Base-by-base conservation (phyloP, 768 basidiomycete genomes). In the Leccinum obscurum region DNA sequence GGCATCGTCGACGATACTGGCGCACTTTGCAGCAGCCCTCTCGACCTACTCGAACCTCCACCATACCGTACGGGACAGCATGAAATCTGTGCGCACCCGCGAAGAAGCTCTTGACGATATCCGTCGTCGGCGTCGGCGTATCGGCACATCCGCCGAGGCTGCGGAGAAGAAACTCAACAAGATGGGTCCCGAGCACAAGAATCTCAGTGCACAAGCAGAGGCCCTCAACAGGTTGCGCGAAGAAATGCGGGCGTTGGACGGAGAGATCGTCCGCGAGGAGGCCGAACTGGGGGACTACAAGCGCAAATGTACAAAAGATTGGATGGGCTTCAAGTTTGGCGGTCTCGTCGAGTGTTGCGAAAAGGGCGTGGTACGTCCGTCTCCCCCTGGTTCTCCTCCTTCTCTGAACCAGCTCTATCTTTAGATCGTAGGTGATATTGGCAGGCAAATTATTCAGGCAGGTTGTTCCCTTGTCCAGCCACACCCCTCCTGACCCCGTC, bases 171-270 rank as follows among this genome's bases (percentile, higher is more conserved):
- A 95, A 71, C 81, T 98, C 39, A 84, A 81, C 74, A 96, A 89
- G 77, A 95, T 97, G 94, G 83, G 82, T 63, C 81, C 90, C 0
- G 92, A 95, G 72, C 85, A 95, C 77, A 98, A 96, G 80, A 90
- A 90, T 65, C 76, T 93, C 37, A 75, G 77, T 3, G 65, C 77
- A 57, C 95, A 96, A 73, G 89, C 87, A 2, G 92, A 93, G 26
- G 72, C 79, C 2, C 75, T 97, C 51, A 87, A 87, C 64, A 77
- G 77, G 14, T 75, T 95, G 30, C 82, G 88, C 55, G 87, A 88
- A 15, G 89, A 95, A 69, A 95, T 96, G 55, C 78, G 86, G 2
- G 66, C 72, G 6, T 80, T 95, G 74, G 95, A 97, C 67, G 81
- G 86, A 3, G 89, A 94, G 20, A 95, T 98, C 57, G 77, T 94